These are phyloP conservation scores for Porphyridium purpureum DNA, from an alignment of 23 red algal species.

Conservation along the genomic window DNA sequence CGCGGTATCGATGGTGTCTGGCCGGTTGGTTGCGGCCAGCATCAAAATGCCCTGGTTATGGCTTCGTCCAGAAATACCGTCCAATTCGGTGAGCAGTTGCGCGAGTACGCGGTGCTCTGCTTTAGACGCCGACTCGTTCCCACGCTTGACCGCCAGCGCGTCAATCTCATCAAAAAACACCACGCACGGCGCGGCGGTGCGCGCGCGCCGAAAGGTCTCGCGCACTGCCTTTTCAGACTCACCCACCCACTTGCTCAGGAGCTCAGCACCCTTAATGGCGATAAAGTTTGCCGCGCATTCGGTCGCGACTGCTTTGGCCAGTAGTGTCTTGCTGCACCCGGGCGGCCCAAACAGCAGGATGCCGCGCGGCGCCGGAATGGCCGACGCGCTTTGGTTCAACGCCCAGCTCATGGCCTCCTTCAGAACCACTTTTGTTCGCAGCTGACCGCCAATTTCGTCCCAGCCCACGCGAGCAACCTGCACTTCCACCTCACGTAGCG, in stretches of 20 bases:
- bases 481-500: slow-evolving; percentile 34
- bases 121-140: slow-evolving; percentile 8
- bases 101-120: slow-evolving; percentile 84
- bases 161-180: slow-evolving; percentile 99
- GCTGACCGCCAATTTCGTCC: slow-evolving; percentile 81
- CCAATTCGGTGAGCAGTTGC: slow-evolving; percentile 83
- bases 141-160: slow-evolving; percentile 47
- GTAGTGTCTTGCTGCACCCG: slow-evolving; percentile 89
- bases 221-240: slow-evolving; percentile 96
- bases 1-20: slow-evolving; percentile 74
- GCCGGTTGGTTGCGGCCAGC: slow-evolving; percentile 82
- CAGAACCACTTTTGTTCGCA: slow-evolving; percentile 27
- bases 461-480: slow-evolving; percentile 43
- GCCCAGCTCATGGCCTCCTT: slow-evolving; percentile 57
- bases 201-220: slow-evolving; percentile 44
- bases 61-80: slow-evolving; percentile 30
- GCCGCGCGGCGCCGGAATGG: slow-evolving; percentile 45
- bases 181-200: slow-evolving; percentile 69
- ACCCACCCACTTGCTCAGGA: slow-evolving; percentile 89
- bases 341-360: slow-evolving; percentile 92
- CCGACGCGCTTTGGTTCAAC: slow-evolving; percentile 14
- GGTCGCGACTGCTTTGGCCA: slow-evolving; percentile 72
- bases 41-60: slow-evolving; percentile 47
- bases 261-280: slow-evolving; percentile 73
- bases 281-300: slow-evolving; percentile 72